A percentile compares a stretch with the other conserved stretches of the same genome.
phyloP scores from a whole-genome alignment of 2,329 filamentous ascomycete genomes.

The Acrocalymma vagum region DNA sequence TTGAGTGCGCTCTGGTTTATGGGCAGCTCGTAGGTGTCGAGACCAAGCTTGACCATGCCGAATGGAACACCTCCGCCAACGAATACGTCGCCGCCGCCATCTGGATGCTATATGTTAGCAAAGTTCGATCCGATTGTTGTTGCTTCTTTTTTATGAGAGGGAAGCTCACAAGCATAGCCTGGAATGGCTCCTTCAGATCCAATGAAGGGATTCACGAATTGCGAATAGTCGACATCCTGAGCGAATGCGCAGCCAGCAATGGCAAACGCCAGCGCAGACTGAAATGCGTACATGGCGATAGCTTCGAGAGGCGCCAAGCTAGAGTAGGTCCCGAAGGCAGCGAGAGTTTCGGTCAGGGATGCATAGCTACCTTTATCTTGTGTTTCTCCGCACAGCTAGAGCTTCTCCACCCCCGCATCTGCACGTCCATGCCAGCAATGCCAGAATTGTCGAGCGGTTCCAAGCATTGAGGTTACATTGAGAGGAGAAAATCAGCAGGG shows the following conservation, averaged over 20 bases:
- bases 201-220: constrained; percentile 56
- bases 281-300: constrained; percentile 12
- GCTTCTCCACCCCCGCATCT: constrained; percentile 28
- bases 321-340: too few species aligned
- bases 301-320: too few species aligned
- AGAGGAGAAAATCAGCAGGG: too few species aligned
- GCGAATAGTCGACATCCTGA: constrained; percentile 38
- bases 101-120: constrained; percentile 22
- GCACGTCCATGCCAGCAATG: constrained; percentile 12
- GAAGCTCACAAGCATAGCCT: constrained; percentile 44
- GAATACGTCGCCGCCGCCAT: constrained; percentile 51
- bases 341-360: too few species aligned
- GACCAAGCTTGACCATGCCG: constrained; percentile 51
- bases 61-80: constrained; percentile 49
- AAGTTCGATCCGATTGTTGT: neutral
- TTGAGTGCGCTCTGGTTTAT: constrained; percentile 48
- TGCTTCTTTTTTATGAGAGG: neutral
- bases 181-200: constrained; percentile 56
- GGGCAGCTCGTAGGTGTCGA: constrained; percentile 49
- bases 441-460: constrained; percentile 2
- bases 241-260: constrained; percentile 6
- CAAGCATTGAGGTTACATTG: constrained; percentile 33
- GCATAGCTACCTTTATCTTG: too few species aligned
- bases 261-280: constrained; percentile 6
- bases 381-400: too few species aligned